Conservation (phyloP, 805 yeast species). For the Lachancea sp. region DNA sequence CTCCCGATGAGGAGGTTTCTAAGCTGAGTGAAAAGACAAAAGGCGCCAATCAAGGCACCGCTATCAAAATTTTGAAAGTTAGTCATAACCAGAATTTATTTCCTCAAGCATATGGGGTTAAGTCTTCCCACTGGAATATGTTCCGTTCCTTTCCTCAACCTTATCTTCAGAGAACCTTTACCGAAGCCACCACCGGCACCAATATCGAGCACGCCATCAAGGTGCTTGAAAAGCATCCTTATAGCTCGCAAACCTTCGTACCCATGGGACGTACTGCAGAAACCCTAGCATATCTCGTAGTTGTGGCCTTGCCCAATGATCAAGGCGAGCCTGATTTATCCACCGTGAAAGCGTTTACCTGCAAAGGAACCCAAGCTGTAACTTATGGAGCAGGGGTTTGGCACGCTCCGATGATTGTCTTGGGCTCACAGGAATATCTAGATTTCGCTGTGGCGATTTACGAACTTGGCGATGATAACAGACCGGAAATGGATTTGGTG, state of each 20-base stretch:
- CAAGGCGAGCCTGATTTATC: constrained; percentile 56
- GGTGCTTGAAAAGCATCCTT: constrained; percentile 88
- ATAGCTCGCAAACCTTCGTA: constrained; percentile 79
- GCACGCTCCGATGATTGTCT: constrained; percentile 96
- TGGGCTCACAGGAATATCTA: constrained; percentile 44
- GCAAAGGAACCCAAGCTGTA: constrained; percentile 80
- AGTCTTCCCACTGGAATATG: constrained; percentile 69
- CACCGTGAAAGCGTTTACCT: constrained; percentile 59
- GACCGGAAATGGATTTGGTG: constrained; percentile 55
- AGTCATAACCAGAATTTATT: constrained; percentile 58
- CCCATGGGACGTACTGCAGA: constrained; percentile 75
- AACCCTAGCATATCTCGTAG: constrained; percentile 61
- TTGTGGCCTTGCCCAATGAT: constrained; percentile 59
- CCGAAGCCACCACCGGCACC: not conserved
- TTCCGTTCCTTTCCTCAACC: constrained; percentile 75
- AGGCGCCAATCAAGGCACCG: constrained; percentile 91
- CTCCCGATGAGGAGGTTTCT: constrained; percentile 64
- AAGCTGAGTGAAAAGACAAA: constrained; percentile 30
- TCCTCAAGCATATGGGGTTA: constrained; percentile 37
- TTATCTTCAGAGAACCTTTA: constrained; percentile 40
- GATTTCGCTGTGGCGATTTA: constrained; percentile 88
- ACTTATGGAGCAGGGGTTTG: constrained; percentile 76
- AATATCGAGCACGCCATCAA: constrained; percentile 41
- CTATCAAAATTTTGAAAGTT: constrained; percentile 66
- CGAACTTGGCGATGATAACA: constrained; percentile 72